These are phyloP conservation scores for Penicilliopsis zonata DNA, from an alignment of 495 filamentous ascomycete species.

Conservation along the genomic window DNA sequence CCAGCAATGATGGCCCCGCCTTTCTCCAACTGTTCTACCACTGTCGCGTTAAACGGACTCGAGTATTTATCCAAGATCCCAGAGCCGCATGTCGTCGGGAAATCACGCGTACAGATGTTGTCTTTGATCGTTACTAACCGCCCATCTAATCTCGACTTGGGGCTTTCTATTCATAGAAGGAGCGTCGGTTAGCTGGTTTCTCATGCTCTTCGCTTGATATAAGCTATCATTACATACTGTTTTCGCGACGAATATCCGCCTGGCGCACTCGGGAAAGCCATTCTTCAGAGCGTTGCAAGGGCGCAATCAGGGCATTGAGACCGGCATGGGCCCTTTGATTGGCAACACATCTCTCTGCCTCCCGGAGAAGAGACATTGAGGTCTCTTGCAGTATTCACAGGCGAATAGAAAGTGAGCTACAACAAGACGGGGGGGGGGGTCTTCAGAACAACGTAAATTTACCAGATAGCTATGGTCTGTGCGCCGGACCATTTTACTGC, in stretches of 20 bases:
- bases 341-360: constrained; percentile 36
- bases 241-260: constrained; percentile 25
- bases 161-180: constrained; percentile 11
- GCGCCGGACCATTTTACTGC: no score
- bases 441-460: no score
- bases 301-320: constrained; percentile 36
- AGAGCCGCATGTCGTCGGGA: constrained; percentile 74
- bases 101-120: constrained; percentile 65
- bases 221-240: constrained; percentile 12
- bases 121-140: constrained; percentile 72
- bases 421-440: no score
- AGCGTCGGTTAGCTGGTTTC: not conserved
- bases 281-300: constrained; percentile 17
- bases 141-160: constrained; percentile 32
- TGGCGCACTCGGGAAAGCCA: constrained; percentile 25
- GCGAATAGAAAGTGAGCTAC: no score
- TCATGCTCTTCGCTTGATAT: not conserved
- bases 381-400: no score
- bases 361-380: constrained; percentile 36
- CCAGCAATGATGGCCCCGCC: constrained; percentile 56
- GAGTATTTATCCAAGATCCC: constrained; percentile 53
- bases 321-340: constrained; percentile 27
- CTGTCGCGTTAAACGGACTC: constrained; percentile 77
- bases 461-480: no score
- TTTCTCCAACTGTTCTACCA: constrained; percentile 52